These are phyloP conservation scores for Turnera subulata DNA, from an alignment of 345 rosid species.

Conservation along the genomic window DNA sequence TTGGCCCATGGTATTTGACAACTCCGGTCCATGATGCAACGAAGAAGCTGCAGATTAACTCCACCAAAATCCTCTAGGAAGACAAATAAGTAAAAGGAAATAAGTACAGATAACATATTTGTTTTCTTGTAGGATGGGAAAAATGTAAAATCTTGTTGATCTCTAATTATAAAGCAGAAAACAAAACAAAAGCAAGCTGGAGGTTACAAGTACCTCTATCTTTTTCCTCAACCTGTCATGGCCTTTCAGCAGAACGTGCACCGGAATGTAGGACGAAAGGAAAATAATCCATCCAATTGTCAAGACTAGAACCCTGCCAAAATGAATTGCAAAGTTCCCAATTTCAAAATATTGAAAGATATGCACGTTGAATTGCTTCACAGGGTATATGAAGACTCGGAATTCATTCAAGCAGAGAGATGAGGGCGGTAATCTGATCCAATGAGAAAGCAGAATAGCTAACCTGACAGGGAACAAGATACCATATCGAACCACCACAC, in stretches of 20 bases:
- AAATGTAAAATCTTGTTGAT: too few species aligned
- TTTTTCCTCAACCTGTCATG: slow-evolving; percentile 75
- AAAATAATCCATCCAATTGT: slow-evolving; percentile 89
- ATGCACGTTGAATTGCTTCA: too few species aligned
- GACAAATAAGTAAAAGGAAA: slow-evolving; percentile 8
- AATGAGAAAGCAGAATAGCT: slow-evolving; percentile 1
- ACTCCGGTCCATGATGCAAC: slow-evolving; percentile 99
- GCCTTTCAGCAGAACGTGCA: slow-evolving; percentile 69
- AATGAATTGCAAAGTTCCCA: background rate
- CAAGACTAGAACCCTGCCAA: slow-evolving; percentile 67
- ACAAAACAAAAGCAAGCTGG: slow-evolving; percentile 7
- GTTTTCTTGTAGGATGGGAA: too few species aligned
- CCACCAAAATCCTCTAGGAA: slow-evolving; percentile 84
- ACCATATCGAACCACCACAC: slow-evolving; percentile 78
- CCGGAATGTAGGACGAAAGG: slow-evolving; percentile 71
- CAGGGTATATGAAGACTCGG: too few species aligned
- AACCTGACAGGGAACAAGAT: slow-evolving; percentile 85
- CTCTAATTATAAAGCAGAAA: background rate
- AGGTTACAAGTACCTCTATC: slow-evolving; percentile 55
- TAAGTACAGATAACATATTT: background rate
- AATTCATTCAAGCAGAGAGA: too few species aligned
- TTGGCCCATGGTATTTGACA: slow-evolving; percentile 94
- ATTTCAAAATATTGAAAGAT: too few species aligned
- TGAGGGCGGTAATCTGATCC: too few species aligned
- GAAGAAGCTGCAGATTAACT: slow-evolving; percentile 96